Conservation (phyloP, 2,329 filamentous ascomycete species). For the Aaosphaeria pasadenensis region DNA sequence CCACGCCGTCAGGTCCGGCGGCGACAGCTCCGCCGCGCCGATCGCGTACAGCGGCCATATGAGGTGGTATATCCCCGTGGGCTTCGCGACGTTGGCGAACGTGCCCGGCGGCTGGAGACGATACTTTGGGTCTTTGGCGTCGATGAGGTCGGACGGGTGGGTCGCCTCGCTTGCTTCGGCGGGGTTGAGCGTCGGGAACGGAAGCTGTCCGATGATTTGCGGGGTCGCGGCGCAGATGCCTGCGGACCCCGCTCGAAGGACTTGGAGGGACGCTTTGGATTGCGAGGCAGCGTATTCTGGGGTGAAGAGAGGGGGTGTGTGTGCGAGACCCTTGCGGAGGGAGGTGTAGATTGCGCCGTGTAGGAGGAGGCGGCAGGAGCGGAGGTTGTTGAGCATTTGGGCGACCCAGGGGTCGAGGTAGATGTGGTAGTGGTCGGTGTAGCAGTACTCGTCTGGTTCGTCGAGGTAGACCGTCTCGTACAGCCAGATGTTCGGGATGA, state of each 20-base stretch:
- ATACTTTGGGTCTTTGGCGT: conserved; percentile 3
- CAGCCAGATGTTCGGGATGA: conserved; percentile 21
- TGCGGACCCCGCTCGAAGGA: conserved; percentile 9
- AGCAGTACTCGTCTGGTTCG: conserved; percentile 11
- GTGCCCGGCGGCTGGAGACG: conserved; percentile 19
- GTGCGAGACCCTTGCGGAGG: conserved; percentile 11
- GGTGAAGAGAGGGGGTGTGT: conserved; percentile 7
- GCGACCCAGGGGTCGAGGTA: conserved; percentile 29
- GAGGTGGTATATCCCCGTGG: conserved; percentile 23
- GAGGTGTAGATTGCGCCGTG: conserved; percentile 18
- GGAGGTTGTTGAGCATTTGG: conserved; percentile 30
- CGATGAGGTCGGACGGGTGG: background rate
- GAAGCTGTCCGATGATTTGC: conserved; percentile 26
- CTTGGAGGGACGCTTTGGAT: conserved; percentile 9
- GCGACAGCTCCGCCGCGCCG: conserved; percentile 11
- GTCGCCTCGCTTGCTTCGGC: background rate
- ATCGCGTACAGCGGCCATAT: conserved; percentile 24
- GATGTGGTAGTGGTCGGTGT: conserved; percentile 22
- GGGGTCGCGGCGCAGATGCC: conserved; percentile 23
- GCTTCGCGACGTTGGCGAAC: conserved; percentile 13
- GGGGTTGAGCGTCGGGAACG: conserved; percentile 13
- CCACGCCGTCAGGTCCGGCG: conserved; percentile 16
- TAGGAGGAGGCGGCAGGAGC: conserved; percentile 19
- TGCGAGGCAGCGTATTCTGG: conserved; percentile 6
- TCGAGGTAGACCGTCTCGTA: conserved; percentile 17